phyloP scores from a whole-genome alignment of 768 basidiomycete genomes.

The Mycena rebaudengoi region DNA sequence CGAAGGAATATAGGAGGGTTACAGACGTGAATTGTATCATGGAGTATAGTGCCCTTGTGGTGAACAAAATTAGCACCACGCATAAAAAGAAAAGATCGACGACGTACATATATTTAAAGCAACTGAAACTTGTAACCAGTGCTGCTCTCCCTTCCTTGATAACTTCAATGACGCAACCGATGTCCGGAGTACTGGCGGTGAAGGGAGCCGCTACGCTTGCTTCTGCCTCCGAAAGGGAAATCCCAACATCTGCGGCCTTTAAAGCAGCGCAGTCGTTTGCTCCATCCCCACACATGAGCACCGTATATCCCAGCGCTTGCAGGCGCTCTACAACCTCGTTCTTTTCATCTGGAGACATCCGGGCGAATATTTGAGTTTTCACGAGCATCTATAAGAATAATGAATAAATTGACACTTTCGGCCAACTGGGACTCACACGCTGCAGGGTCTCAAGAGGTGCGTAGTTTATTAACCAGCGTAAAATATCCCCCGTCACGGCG shows the following conservation, averaged over 20 bases:
- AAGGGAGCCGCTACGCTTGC: slow-evolving; percentile 99
- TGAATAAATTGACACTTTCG: neutral
- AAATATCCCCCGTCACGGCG: slow-evolving; percentile 93
- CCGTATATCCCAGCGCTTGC: slow-evolving; percentile 93
- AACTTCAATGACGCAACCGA: slow-evolving; percentile 94
- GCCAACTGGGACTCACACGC: slow-evolving; percentile 63
- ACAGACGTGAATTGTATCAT: slow-evolving; percentile 99
- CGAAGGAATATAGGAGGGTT: slow-evolving; percentile 94
- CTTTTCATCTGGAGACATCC: slow-evolving; percentile 99
- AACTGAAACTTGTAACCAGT: slow-evolving; percentile 97
- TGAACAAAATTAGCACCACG: slow-evolving; percentile 18
- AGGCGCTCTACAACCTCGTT: slow-evolving; percentile 97
- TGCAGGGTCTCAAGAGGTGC: slow-evolving; percentile 94
- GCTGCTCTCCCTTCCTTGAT: slow-evolving; percentile 97
- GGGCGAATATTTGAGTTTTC: slow-evolving; percentile 94
- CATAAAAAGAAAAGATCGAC: neutral
- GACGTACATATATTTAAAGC: slow-evolving; percentile 99
- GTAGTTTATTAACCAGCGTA: slow-evolving; percentile 97
- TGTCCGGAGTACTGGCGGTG: slow-evolving; percentile 92
- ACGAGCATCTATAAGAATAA: slow-evolving; percentile 83
- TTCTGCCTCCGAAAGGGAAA: slow-evolving; percentile 97
- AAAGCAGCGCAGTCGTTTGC: slow-evolving; percentile 99
- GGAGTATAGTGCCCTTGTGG: slow-evolving; percentile 95
- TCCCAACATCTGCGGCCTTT: slow-evolving; percentile 97
- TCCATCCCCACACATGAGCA: slow-evolving; percentile 98